Evolutionary conservation across 768 basidiomycete species (phyloP).

Genomic region (Lactarius evosmus): DNA sequence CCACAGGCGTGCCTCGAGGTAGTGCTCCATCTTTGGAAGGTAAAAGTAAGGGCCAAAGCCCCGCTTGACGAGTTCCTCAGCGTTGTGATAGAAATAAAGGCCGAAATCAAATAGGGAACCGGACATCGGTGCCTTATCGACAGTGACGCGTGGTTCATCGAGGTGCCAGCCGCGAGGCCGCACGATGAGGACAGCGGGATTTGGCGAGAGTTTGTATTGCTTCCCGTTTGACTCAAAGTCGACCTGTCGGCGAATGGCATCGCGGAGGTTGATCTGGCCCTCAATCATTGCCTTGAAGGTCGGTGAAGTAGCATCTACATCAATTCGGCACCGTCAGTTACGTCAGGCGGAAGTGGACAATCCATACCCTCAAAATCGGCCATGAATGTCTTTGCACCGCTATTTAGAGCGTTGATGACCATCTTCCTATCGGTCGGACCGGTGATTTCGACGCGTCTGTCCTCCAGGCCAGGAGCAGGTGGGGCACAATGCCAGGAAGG

Average conservation of each 20-base stretch:
- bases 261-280: constrained; percentile 92
- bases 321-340: constrained; percentile 26
- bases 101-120: constrained; percentile 96
- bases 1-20: constrained; percentile 94
- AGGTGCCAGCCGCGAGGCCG: constrained; percentile 98
- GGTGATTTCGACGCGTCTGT: constrained; percentile 95
- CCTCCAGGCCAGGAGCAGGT: constrained; percentile 90
- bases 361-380: constrained; percentile 92
- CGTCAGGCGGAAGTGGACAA: constrained; percentile 4
- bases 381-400: constrained; percentile 98
- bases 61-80: constrained; percentile 80
- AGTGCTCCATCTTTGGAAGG: constrained; percentile 99
- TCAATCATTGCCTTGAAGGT: constrained; percentile 91
- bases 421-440: constrained; percentile 98
- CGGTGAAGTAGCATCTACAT: constrained; percentile 84
- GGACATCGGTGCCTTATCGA: constrained; percentile 88
- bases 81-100: constrained; percentile 97
- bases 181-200: constrained; percentile 88
- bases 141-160: constrained; percentile 85
- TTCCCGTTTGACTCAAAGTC: constrained; percentile 89
- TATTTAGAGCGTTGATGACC: constrained; percentile 97
- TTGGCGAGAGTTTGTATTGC: constrained; percentile 82
- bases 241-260: constrained; percentile 84
- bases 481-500: constrained; percentile 89
- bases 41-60: constrained; percentile 96